A percentile compares a stretch with the other conserved stretches of the same genome.
Evolutionary conservation across 2,329 filamentous ascomycete genomes (phyloP).

Genomic region (Xylaria polymorpha): DNA sequence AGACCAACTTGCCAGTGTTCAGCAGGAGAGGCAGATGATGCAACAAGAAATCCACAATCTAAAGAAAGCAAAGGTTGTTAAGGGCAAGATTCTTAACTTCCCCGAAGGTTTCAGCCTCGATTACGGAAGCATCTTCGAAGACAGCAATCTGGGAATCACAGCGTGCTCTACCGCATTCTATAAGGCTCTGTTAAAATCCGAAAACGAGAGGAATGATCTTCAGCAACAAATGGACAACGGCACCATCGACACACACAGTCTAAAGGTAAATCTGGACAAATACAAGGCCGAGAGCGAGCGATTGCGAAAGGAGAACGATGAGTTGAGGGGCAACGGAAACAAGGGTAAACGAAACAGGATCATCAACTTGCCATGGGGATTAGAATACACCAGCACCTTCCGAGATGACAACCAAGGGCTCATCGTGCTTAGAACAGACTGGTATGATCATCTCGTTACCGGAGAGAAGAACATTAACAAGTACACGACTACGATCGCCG

Average conservation of each 20-base stretch:
- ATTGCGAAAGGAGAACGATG: slow-evolving; percentile 16
- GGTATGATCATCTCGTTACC: slow-evolving; percentile 33
- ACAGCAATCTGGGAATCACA: slow-evolving; percentile 28
- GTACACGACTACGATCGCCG: not conserved
- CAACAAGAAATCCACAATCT: slow-evolving; percentile 31
- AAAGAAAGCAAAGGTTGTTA: slow-evolving; percentile 20
- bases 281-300: slow-evolving; percentile 10
- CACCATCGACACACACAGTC: not conserved
- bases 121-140: slow-evolving; percentile 33
- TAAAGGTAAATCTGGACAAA: slow-evolving; percentile 21
- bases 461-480: not conserved
- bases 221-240: slow-evolving; percentile 9
- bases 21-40: slow-evolving; percentile 30
- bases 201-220: slow-evolving; percentile 18
- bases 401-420: slow-evolving; percentile 36
- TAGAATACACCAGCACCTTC: slow-evolving; percentile 30
- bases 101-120: slow-evolving; percentile 25
- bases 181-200: slow-evolving; percentile 22
- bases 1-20: not conserved
- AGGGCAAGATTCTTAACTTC: slow-evolving; percentile 37
- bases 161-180: slow-evolving; percentile 21
- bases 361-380: slow-evolving; percentile 32
- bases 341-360: not conserved
- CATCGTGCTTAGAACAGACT: slow-evolving; percentile 32
- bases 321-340: not conserved